A percentile compares a stretch with the other conserved stretches of the same genome.
Evolutionary conservation across 805 yeast species (phyloP).

Genomic region (Zygotorulaspora sp.): DNA sequence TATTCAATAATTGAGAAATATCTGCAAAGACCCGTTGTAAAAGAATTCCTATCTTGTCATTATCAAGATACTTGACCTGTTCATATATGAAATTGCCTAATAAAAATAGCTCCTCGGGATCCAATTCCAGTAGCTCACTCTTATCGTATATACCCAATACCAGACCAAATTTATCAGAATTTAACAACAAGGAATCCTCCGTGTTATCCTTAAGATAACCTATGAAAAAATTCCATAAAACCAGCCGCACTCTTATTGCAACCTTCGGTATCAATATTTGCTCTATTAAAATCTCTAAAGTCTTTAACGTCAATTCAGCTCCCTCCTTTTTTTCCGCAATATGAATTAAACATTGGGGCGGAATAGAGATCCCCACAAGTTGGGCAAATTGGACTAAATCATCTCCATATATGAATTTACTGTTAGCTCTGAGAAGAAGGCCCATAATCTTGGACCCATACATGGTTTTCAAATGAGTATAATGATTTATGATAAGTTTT

Average conservation of each 20-base stretch:
- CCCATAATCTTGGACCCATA: not conserved
- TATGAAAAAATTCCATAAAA: slow-evolving; percentile 4
- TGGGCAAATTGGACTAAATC: slow-evolving; percentile 6
- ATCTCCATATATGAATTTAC: slow-evolving; percentile 5
- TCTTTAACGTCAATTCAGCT: not conserved
- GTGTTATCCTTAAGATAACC: not conserved
- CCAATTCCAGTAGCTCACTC: slow-evolving; percentile 1
- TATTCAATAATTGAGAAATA: slow-evolving; percentile 6
- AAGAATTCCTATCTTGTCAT: slow-evolving; percentile 51
- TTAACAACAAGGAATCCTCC: not conserved
- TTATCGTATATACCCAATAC: slow-evolving; percentile 5
- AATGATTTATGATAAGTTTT: slow-evolving; percentile 1
- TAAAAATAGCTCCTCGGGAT: not conserved
- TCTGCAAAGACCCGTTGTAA: slow-evolving; percentile 33
- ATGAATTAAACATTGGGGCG: not conserved
- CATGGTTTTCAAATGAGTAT: not conserved
- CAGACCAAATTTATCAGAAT: not conserved
- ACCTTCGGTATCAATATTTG: slow-evolving; percentile 3
- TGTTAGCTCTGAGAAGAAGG: not conserved
- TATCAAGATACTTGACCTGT: slow-evolving; percentile 40
- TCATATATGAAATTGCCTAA: slow-evolving; percentile 7
- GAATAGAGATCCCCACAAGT: not conserved
- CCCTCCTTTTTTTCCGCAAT: not conserved
- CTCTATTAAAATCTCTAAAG: slow-evolving; percentile 2
- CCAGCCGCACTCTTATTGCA: not conserved